These are phyloP conservation scores for Paracamarosporium sp. DNA, from an alignment of 2,329 filamentous ascomycete species.

Conservation along the genomic window DNA sequence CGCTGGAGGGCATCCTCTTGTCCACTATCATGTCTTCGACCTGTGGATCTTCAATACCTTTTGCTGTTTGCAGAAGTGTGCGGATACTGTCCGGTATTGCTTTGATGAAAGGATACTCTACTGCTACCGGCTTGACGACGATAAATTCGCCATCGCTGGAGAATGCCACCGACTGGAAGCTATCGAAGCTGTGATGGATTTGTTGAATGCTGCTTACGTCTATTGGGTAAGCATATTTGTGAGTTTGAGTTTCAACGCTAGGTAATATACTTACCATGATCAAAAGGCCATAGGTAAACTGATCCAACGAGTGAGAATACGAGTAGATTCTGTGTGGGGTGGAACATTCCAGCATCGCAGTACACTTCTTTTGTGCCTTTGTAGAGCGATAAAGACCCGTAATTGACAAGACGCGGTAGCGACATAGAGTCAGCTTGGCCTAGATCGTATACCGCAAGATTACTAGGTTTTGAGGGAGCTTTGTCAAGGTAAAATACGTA, in stretches of 20 bases:
- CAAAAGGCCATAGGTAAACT: constrained; percentile 3
- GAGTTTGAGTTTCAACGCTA: too few relatives aligned
- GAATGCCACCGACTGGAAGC: background rate
- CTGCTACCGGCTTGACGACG: background rate
- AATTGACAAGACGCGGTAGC: background rate
- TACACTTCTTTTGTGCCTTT: background rate
- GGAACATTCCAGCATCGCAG: background rate
- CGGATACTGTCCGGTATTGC: background rate
- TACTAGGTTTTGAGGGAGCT: background rate
- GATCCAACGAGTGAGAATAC: constrained; percentile 1
- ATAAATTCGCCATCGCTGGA: background rate
- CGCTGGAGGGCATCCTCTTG: too few relatives aligned
- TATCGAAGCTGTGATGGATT: background rate
- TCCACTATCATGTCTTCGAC: too few relatives aligned
- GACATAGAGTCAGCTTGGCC: background rate
- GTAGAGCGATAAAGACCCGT: background rate
- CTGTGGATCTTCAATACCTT: too few relatives aligned
- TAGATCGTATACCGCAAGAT: constrained; percentile 2
- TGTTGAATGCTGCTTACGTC: background rate
- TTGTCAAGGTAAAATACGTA: constrained; percentile 4
- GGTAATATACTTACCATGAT: background rate
- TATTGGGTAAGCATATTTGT: too few relatives aligned
- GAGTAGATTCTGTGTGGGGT: background rate
- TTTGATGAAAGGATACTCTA: background rate
- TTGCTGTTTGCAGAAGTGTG: too few relatives aligned